Base-by-base conservation (phyloP, 2,329 filamentous ascomycete genomes). In the Penicillium sp. region DNA sequence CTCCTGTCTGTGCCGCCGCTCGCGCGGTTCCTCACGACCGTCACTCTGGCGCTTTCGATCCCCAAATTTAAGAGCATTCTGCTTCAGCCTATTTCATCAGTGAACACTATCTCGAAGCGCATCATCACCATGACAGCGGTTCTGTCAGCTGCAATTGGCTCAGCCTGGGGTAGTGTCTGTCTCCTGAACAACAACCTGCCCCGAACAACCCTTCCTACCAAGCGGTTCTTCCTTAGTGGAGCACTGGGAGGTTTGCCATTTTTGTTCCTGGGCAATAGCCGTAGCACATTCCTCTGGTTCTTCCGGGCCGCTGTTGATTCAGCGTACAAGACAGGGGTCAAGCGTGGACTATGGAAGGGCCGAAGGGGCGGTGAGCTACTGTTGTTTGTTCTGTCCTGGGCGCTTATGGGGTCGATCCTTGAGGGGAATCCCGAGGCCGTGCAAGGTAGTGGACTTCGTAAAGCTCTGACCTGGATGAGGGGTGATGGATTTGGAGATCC, bases 251-350 rank as follows among this genome's bases (percentile, higher is more conserved):
- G 94, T 0, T 75, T 94, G 27, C 75, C 75, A 19, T 97, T 92
- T 87, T 90, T 90, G 0, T 90, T 90, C 72, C 76, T 96, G 2
- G 65, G 69, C 11, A 67, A 69, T 40, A 74, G 72, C 33, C 73
- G 89, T 16, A 81, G 82, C 1, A 83, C 90, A 53, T 96, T 95
- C 74, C 67, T 97, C 59, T 94, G 94, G 74, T 87, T 85, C 62
- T 85, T 89, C 31, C 83, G 92, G 2, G 78, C 87, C n/a, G 91
- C 88, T 58, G 80, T 96, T 31, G 90, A 96, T 71, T 90, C 86
- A 38, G 75, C 92, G 45, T 97, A 92, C 91, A 96, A 96, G 79
- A 91, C 96, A 0, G 92, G 92, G n/a, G 85, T 89, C 54, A 97
- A 97, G 85, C 81, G 88, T 34, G 84, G 91, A 1, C 91, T 91